phyloP scores from a whole-genome alignment of 441 rosid genomes.

The Breynia disticha region DNA sequence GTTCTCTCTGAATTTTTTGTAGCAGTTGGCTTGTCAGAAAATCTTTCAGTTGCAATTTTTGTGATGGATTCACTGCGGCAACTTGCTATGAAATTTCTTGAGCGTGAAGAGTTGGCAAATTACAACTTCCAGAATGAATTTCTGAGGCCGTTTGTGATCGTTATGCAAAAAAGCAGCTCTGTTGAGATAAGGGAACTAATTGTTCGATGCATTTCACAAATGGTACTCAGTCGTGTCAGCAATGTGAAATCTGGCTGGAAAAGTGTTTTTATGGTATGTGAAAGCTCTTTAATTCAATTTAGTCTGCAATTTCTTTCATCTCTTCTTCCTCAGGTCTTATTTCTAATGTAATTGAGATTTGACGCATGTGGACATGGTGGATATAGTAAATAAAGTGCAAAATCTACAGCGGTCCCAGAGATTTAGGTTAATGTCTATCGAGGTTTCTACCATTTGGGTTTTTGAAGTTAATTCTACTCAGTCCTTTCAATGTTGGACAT shows the following conservation, averaged over 20 bases:
- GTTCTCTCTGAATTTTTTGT: constrained; percentile 98
- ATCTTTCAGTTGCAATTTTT: constrained; percentile 95
- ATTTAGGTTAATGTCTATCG: too few species aligned
- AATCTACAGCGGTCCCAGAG: too few species aligned
- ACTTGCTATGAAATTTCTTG: constrained; percentile 96
- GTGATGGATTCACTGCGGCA: constrained; percentile 99
- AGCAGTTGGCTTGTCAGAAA: constrained; percentile 94
- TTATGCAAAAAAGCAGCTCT: constrained; percentile 90
- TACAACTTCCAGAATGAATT: constrained; percentile 98
- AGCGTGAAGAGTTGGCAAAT: constrained; percentile 98
- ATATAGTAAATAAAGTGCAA: too few species aligned
- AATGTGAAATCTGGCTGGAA: constrained; percentile 99
- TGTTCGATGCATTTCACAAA: constrained; percentile 95
- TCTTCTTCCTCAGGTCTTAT: too few species aligned
- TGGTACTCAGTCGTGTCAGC: constrained; percentile 93
- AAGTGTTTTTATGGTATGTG: constrained; percentile 90
- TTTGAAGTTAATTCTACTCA: too few species aligned
- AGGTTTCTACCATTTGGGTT: too few species aligned
- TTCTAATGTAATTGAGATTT: too few species aligned
- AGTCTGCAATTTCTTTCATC: background rate
- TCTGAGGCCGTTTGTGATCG: constrained; percentile 89
- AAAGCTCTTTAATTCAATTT: background rate
- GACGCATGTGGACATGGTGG: too few species aligned
- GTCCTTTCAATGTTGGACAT: too few species aligned
- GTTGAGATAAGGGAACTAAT: constrained; percentile 88